phyloP scores from a whole-genome alignment of 1,284 basidiomycete species.

The Ustilago trichophora region DNA sequence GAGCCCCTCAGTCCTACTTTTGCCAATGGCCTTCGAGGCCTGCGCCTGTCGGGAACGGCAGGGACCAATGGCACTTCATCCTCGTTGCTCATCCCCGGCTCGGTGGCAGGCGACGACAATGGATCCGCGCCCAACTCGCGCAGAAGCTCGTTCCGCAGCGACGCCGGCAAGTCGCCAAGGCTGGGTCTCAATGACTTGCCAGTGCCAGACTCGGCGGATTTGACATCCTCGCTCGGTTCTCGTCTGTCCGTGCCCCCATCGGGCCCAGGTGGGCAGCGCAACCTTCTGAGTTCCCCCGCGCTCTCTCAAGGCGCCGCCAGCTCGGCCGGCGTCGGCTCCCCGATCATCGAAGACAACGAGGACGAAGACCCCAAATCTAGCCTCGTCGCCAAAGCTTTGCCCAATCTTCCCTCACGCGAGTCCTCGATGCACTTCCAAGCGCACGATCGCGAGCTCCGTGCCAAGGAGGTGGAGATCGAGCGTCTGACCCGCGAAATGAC shows the following conservation, averaged over 20 bases:
- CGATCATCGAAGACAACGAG: conserved; percentile 48
- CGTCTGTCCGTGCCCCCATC: conserved; percentile 28
- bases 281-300: conserved; percentile 23
- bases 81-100: conserved; percentile 24
- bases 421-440: conserved; percentile 20
- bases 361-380: conserved; percentile 19
- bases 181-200: conserved; percentile 14
- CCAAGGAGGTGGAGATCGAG: conserved; percentile 56
- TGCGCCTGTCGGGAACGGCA: conserved; percentile 40
- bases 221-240: conserved; percentile 7
- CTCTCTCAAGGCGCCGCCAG: conserved; percentile 42
- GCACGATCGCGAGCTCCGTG: conserved; percentile 40
- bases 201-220: conserved; percentile 6
- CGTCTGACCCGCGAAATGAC: conserved; percentile 46
- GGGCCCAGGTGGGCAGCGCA: conserved; percentile 11
- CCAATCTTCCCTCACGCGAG: conserved; percentile 10
- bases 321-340: conserved; percentile 37
- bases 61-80: conserved; percentile 15
- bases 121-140: conserved; percentile 40
- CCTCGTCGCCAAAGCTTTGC: conserved; percentile 13
- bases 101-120: conserved; percentile 10
- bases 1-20: conserved; percentile 46
- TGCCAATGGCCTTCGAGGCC: conserved; percentile 38
- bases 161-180: conserved; percentile 25
- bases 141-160: conserved; percentile 46